Conservation (phyloP, 352 stramenopile genomes). For the Globisporangium uncinulatum region DNA sequence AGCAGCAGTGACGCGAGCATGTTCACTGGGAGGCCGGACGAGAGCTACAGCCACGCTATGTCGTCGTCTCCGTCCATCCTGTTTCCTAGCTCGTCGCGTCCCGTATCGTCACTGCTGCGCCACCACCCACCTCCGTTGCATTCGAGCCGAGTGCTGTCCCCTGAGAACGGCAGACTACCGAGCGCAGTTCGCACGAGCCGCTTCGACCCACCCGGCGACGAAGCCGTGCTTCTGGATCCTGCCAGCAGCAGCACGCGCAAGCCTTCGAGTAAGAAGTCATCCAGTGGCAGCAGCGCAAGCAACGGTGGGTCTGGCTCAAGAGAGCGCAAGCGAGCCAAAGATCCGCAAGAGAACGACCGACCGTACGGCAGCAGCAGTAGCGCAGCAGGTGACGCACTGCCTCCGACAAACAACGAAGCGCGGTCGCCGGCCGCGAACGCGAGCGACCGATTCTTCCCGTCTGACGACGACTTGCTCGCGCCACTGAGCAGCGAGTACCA, state of each 20-base stretch:
- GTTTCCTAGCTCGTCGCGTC: neutral
- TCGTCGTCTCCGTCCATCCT: neutral
- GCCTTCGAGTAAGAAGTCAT: conserved; percentile 6
- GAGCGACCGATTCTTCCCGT: conserved; percentile 16
- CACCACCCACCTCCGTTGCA: conserved; percentile 8
- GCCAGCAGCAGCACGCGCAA: conserved; percentile 12
- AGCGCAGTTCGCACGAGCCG: conserved; percentile 29
- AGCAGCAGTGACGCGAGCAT: conserved; percentile 20
- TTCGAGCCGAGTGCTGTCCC: conserved; percentile 21
- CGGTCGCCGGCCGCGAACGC: conserved; percentile 3
- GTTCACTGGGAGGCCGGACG: conserved; percentile 5
- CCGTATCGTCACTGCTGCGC: neutral
- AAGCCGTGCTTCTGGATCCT: neutral
- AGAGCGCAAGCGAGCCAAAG: conserved; percentile 7
- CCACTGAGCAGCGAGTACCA: conserved; percentile 50
- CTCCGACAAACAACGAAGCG: conserved; percentile 14
- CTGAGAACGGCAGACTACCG: conserved; percentile 23
- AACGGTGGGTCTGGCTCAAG: neutral
- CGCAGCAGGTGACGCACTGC: neutral
- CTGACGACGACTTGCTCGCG: conserved; percentile 32
- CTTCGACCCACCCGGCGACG: conserved; percentile 10
- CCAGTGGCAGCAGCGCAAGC: conserved; percentile 3
- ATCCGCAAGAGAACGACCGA: conserved; percentile 6
- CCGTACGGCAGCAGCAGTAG: neutral
- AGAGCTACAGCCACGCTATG: neutral